Conservation (phyloP, 2,329 filamentous ascomycete genomes). For the Trichocomaceae sp. region DNA sequence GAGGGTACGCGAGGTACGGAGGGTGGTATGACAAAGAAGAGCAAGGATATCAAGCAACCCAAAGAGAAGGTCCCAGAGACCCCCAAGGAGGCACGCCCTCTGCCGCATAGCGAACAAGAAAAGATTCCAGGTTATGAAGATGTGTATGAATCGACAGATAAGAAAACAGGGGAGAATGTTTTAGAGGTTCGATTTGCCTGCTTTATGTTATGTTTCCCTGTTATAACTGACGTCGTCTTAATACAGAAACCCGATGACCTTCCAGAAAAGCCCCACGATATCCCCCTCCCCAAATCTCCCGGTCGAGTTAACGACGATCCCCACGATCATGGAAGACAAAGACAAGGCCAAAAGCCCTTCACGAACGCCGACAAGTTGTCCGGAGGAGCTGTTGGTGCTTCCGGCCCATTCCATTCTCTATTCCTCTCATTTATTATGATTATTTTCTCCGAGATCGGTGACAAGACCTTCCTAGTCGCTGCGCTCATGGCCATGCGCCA, state of each 20-base stretch:
- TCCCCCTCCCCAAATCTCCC: slow-evolving; percentile 58
- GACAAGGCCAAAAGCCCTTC: slow-evolving; percentile 17
- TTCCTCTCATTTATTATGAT: slow-evolving; percentile 95
- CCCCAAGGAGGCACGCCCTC: slow-evolving; percentile 76
- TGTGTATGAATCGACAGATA: slow-evolving; percentile 34
- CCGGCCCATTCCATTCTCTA: slow-evolving; percentile 80
- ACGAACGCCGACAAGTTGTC: slow-evolving; percentile 21
- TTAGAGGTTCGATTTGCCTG: slow-evolving; percentile 47
- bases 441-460: slow-evolving; percentile 88
- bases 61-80: slow-evolving; percentile 69
- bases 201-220: not conserved
- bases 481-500: slow-evolving; percentile 99
- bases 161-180: slow-evolving; percentile 38
- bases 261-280: slow-evolving; percentile 69
- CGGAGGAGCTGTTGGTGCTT: slow-evolving; percentile 42
- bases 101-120: slow-evolving; percentile 74
- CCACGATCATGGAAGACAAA: slow-evolving; percentile 24
- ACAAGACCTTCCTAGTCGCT: slow-evolving; percentile 97
- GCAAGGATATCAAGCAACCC: slow-evolving; percentile 65
- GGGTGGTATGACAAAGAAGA: slow-evolving; percentile 82
- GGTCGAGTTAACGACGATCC: slow-evolving; percentile 36
- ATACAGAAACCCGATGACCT: slow-evolving; percentile 74
- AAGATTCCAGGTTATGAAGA: slow-evolving; percentile 46
- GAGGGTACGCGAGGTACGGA: slow-evolving; percentile 83
- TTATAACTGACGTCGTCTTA: not conserved